Evolutionary conservation across 129 eudicot genomes (phyloP).

Genomic region (Logfia minima): DNA sequence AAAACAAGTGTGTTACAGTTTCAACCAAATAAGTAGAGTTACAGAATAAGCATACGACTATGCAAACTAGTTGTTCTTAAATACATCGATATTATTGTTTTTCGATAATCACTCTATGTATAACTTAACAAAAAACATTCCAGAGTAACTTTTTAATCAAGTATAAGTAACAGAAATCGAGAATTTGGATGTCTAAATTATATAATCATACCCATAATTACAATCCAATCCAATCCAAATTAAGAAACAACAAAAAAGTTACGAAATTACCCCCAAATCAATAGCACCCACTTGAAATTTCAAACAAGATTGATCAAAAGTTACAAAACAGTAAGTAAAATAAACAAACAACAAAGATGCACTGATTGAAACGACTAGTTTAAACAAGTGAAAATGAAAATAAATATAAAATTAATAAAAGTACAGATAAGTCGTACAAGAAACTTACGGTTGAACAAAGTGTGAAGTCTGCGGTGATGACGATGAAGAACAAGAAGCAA

Average conservation of each 20-base stretch:
- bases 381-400: background rate
- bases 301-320: constrained; percentile 6
- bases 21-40: background rate
- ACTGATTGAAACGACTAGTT: background rate
- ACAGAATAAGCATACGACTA: background rate
- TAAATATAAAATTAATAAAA: constrained; percentile 1
- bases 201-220: background rate
- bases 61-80: background rate
- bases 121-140: no score
- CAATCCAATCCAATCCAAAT: constrained; percentile 13
- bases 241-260: constrained; percentile 12
- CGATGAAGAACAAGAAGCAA: constrained; percentile 19
- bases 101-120: no score
- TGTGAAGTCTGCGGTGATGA: constrained; percentile 14
- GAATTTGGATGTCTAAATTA: background rate
- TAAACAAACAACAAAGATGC: constrained; percentile 12
- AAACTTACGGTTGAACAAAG: constrained; percentile 14
- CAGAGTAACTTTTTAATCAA: no score
- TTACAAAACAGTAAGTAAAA: background rate
- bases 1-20: background rate
- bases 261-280: constrained; percentile 15
- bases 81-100: no score
- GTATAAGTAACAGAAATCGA: background rate
- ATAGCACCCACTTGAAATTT: constrained; percentile 16
- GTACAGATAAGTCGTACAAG: constrained; percentile 21